These are phyloP conservation scores for Thraustochytrium aureum DNA, from an alignment of 352 stramenopile genomes.

Conservation along the genomic window DNA sequence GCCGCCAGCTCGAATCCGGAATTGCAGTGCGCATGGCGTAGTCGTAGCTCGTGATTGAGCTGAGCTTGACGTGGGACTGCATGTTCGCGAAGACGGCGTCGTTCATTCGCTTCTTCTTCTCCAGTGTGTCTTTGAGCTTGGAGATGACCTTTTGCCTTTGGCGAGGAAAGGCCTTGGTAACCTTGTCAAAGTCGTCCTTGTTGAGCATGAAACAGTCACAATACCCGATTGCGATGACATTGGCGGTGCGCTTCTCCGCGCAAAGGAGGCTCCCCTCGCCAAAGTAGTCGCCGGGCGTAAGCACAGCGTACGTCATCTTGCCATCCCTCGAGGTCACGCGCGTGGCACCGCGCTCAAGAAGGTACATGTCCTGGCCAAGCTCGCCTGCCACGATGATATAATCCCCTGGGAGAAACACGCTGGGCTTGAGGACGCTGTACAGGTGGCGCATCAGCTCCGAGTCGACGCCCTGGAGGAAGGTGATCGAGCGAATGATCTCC, in stretches of 20 bases:
- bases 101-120: slow-evolving; percentile 47
- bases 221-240: slow-evolving; percentile 52
- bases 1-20: slow-evolving; percentile 15
- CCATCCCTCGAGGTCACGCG: slow-evolving; percentile 37
- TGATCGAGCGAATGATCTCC: slow-evolving; percentile 51
- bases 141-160: slow-evolving; percentile 15
- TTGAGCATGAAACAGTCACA: slow-evolving; percentile 55
- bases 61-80: slow-evolving; percentile 36
- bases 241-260: slow-evolving; percentile 52
- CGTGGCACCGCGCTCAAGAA: slow-evolving; percentile 43
- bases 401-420: slow-evolving; percentile 40
- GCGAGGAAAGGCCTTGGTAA: slow-evolving; percentile 35
- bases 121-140: slow-evolving; percentile 33
- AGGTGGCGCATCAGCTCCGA: slow-evolving; percentile 45
- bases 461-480: slow-evolving; percentile 48
- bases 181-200: slow-evolving; percentile 55
- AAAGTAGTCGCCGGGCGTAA: slow-evolving; percentile 54
- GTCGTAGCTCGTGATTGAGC: slow-evolving; percentile 46
- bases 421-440: slow-evolving; percentile 41
- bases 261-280: slow-evolving; percentile 37
- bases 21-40: slow-evolving; percentile 26
- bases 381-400: slow-evolving; percentile 52
- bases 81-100: slow-evolving; percentile 27
- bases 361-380: slow-evolving; percentile 54
- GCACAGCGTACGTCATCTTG: slow-evolving; percentile 53